Base-by-base conservation (phyloP, 2,329 filamentous ascomycete species). In the Calonectria ilicicola region DNA sequence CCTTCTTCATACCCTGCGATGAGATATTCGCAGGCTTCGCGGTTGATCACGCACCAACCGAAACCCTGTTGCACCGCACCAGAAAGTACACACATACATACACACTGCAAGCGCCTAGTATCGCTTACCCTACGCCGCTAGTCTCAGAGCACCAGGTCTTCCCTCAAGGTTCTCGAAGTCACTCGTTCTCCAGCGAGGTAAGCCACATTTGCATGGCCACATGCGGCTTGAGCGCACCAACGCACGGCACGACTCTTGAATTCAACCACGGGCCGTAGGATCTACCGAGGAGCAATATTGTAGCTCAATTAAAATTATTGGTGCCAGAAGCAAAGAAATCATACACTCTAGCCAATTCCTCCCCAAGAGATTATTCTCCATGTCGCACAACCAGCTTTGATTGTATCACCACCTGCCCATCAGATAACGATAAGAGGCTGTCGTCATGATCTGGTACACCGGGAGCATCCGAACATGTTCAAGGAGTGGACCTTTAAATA, bases 1-100 rank as follows among this genome's bases (percentile, higher is more conserved):
- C 65, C 64, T 71, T 56, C 19, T 58, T 40, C 44, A 29, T 67
- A 42, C 56, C n/a, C 7, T 51, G 64, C 32, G 42, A 66, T 29
- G 23, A 63, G 40, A 72, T 42, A 21, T n/a, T 35, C 56, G 26
- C 38, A 23, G 42, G 21, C 56, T 49, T 42, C 53, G 9, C 51
- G 19, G 42, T 49, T 12, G 32, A 53, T 51, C 44, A 44, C 44
- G 44, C 44, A 29, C 58, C 46, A 63, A 53, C 66, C 17, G 40
- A 10, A 63, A 51, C 10, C 51, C 29, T 53, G 23, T 35, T 49
- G 29, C 53, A 21, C n/a, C 47, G 38, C 42, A 8, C 44, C 23
- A 12, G 8, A 21, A 10, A 21, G 44, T 56, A 32, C 49, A n/a
- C 27, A 14, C 21, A 38, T 56, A 32, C 49, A n/a, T 17, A 14